Percentiles rank a stretch among this genome's conserved stretches.
These are phyloP conservation scores for Thuidium tamariscinum DNA, from an alignment of 225 moss, liverwort and hornwort genomes.

Conservation along the genomic window DNA sequence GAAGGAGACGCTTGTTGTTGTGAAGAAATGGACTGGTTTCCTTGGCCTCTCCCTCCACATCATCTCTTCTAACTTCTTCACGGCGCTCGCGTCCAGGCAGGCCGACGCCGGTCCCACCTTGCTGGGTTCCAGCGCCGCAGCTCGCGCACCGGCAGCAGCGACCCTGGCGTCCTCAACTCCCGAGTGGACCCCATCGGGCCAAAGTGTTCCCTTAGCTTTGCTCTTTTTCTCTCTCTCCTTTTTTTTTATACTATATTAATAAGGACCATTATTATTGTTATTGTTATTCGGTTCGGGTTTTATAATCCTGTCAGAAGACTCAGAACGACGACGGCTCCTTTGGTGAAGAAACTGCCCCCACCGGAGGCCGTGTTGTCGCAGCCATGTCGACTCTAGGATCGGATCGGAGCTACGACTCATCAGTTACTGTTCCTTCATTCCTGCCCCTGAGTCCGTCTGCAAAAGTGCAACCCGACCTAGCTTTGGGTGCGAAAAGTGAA, in stretches of 20 bases:
- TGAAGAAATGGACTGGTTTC: constrained; percentile 20
- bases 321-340: not conserved
- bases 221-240: not conserved
- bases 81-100: not conserved
- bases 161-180: not conserved
- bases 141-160: constrained; percentile 15
- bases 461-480: not conserved
- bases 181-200: not conserved
- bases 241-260: not conserved
- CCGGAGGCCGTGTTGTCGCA: not conserved
- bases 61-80: not conserved
- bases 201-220: not conserved
- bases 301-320: not conserved
- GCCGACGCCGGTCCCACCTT: not conserved
- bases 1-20: not conserved
- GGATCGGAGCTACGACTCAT: not conserved
- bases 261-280: not conserved
- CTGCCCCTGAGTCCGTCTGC: not conserved
- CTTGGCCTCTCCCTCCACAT: constrained; percentile 1
- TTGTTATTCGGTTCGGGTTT: not conserved
- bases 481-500: not conserved
- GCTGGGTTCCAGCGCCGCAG: constrained; percentile 7
- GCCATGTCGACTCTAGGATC: not conserved
- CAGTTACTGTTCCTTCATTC: constrained; percentile 12
- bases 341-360: not conserved